Base-by-base conservation (phyloP, 2,329 filamentous ascomycete genomes). In the Xylaria sp. region DNA sequence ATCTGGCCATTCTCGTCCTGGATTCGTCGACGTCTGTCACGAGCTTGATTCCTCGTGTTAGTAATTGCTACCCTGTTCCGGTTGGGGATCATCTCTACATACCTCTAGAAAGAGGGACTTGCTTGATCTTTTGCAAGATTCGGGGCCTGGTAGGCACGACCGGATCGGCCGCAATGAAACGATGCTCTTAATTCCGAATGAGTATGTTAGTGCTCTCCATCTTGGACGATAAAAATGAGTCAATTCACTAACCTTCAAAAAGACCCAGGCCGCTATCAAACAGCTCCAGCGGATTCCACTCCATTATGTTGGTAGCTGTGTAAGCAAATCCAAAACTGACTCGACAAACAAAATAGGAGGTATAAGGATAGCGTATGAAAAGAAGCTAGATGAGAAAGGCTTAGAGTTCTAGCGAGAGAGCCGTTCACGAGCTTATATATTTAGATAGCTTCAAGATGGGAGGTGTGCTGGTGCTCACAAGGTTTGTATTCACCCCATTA, bases 81-180 rank as follows among this genome's bases (percentile, higher is more conserved):
- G 22, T 29, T 1, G 2, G 2, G 25, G 17, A 49, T 7, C 15
- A 20, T 29, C 51, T 50, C 9, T 11, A 50, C 57, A 11, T 11
- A 61, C 63, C 33, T 61, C 11, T 42, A 10, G 47, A 45, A 11
- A 45, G 11, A 44, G 56, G 38, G 7, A 27, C 31, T 55, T 60
- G 56, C 10, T 49, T 60, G 4, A 65, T 4, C 29, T 53, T 54
- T 15, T 63, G 36, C 20, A n/a, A 1, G 2, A 17, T 13, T 15
- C 49, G 47, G 9, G 38, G 49, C 31, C 29, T 49, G 9, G 36
- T 13, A 15, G 45, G 15, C 54, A 36, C 6, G 13, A 5, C 4
- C 22, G 13, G 6, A 2, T 17, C 36, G 25, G 20, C 42, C 10
- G 20, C 42, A n/a, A 5, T 5, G 10, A 22, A 5, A 2, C 13